These are phyloP conservation scores for Colletotrichum tabaci DNA, from an alignment of 2,329 filamentous ascomycete species.

Conservation along the genomic window DNA sequence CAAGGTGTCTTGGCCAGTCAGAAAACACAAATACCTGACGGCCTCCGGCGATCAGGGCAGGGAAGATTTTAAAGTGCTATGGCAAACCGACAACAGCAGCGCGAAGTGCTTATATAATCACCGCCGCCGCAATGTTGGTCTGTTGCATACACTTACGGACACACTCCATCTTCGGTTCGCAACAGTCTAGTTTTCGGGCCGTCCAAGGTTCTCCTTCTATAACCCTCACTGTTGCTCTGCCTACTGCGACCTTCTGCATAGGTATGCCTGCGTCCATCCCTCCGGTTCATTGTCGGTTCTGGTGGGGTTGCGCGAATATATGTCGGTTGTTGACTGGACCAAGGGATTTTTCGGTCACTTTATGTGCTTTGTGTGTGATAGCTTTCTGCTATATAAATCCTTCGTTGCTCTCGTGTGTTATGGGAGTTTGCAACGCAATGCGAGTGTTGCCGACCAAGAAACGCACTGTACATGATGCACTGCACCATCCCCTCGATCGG, in stretches of 20 bases:
- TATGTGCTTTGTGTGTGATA: slow-evolving; percentile 20
- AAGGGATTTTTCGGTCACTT: slow-evolving; percentile 11
- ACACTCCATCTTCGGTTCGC: neutral
- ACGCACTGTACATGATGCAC: slow-evolving; percentile 21
- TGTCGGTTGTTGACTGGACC: slow-evolving; percentile 44
- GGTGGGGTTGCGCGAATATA: slow-evolving; percentile 56
- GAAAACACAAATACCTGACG: slow-evolving; percentile 5
- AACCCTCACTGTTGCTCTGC: slow-evolving; percentile 1
- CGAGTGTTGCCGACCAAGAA: slow-evolving; percentile 23
- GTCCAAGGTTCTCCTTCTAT: neutral
- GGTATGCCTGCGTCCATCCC: neutral
- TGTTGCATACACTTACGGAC: neutral
- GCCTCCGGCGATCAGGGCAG: slow-evolving; percentile 1
- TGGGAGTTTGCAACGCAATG: slow-evolving; percentile 15
- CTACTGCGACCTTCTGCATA: slow-evolving; percentile 15
- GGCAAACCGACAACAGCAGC: neutral
- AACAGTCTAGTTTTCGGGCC: neutral
- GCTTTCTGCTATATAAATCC: neutral
- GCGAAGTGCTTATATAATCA: slow-evolving; percentile 2
- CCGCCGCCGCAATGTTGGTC: neutral
- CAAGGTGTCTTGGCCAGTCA: slow-evolving; percentile 8
- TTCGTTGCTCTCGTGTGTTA: slow-evolving; percentile 24
- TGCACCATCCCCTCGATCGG: slow-evolving; percentile 21
- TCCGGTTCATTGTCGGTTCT: slow-evolving; percentile 19
- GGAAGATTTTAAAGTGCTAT: neutral